Evolutionary conservation across 768 basidiomycete species (phyloP).

Genomic region (Suillus bovinus): DNA sequence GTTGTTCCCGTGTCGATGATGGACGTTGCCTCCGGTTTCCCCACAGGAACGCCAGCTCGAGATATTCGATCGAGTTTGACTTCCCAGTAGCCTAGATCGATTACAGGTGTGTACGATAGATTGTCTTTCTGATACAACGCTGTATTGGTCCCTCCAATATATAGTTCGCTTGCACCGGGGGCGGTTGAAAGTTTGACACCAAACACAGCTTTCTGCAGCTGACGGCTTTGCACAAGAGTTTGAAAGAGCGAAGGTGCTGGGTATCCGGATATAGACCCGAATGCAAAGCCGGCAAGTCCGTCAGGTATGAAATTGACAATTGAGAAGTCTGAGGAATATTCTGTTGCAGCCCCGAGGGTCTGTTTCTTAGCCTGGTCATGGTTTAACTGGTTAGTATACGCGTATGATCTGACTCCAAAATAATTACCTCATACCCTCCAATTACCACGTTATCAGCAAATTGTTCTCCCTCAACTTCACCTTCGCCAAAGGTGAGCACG

Average conservation of each 20-base stretch:
- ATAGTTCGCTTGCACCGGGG: constrained; percentile 47
- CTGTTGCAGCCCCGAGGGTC: constrained; percentile 43
- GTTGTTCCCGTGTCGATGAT: constrained; percentile 38
- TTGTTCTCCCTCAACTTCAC: constrained; percentile 38
- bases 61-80: constrained; percentile 31
- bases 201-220: constrained; percentile 40
- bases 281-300: constrained; percentile 46
- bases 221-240: constrained; percentile 40
- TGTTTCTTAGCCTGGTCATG: constrained; percentile 37
- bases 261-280: constrained; percentile 38
- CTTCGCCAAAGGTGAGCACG: constrained; percentile 38
- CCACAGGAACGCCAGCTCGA: constrained; percentile 19
- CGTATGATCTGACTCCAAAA: constrained; percentile 5
- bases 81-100: constrained; percentile 39
- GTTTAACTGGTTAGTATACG: constrained; percentile 11
- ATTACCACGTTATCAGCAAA: constrained; percentile 46
- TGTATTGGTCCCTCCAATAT: constrained; percentile 54
- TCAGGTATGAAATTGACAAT: constrained; percentile 32
- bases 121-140: constrained; percentile 46
- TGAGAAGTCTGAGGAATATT: constrained; percentile 35
- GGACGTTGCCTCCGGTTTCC: constrained; percentile 19
- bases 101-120: constrained; percentile 39
- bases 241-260: constrained; percentile 42
- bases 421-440: constrained; percentile 35
- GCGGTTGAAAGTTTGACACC: constrained; percentile 47